Conservation (phyloP, 495 filamentous ascomycete genomes). For the Neurospora sp. region DNA sequence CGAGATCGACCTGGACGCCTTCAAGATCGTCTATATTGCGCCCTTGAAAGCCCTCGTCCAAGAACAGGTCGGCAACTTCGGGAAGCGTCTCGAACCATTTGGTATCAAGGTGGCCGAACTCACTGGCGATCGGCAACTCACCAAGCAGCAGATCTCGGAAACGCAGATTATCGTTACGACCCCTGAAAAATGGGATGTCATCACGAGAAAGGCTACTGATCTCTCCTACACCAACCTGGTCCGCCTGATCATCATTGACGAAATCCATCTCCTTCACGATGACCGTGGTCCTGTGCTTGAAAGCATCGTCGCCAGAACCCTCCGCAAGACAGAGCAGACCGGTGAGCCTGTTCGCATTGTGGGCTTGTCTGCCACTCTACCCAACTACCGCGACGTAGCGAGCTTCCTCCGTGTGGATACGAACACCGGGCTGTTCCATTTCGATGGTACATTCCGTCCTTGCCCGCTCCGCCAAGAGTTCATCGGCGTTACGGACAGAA, state of each 20-base stretch:
- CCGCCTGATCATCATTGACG: conserved; percentile 89
- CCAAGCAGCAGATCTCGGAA: conserved; percentile 95
- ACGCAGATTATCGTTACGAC: conserved; percentile 98
- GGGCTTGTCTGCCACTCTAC: conserved; percentile 87
- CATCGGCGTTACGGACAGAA: conserved; percentile 94
- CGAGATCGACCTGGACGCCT: conserved; percentile 86
- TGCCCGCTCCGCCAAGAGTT: conserved; percentile 95
- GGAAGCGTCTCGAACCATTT: conserved; percentile 78
- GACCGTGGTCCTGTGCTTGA: conserved; percentile 95
- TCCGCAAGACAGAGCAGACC: conserved; percentile 85
- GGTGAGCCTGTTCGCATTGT: conserved; percentile 84
- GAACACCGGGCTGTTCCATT: conserved; percentile 81
- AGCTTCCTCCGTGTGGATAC: conserved; percentile 91
- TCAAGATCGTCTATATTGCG: conserved; percentile 95
- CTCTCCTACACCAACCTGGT: conserved; percentile 95
- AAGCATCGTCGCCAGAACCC: conserved; percentile 91
- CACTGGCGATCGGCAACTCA: conserved; percentile 95
- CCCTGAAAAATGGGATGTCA: conserved; percentile 98
- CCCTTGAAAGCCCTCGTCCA: conserved; percentile 91
- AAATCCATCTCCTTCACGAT: conserved; percentile 96
- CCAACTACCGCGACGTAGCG: conserved; percentile 94
- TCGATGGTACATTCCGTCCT: conserved; percentile 87
- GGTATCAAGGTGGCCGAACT: conserved; percentile 89
- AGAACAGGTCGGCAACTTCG: conserved; percentile 96
- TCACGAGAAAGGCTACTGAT: conserved; percentile 95